Base-by-base conservation (phyloP, 2,329 filamentous ascomycete species). In the Coniochaeta ligniaria region DNA sequence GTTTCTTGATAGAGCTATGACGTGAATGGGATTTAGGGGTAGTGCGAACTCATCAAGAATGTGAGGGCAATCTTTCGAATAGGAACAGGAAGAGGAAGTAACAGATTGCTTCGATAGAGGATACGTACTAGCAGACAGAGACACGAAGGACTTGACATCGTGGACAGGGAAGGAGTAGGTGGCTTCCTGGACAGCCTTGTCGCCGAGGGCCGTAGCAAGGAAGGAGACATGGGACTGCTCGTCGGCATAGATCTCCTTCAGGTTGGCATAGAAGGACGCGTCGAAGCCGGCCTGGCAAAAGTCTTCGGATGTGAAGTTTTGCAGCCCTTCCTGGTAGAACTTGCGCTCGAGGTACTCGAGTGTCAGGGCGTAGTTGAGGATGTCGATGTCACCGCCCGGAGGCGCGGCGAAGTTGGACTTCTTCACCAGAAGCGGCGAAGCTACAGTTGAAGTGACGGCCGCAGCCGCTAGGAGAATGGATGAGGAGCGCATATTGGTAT, bases 301-400 rank as follows among this genome's bases (percentile, higher is more conserved):
- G 24, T 57, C 56, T 0, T 16, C 11, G 5, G 9, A 31, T 31
- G 77, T 79, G 75, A 82, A 89, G 66, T 84, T 85, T 61, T 75
- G 70, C 5, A 89, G 75, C 41, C 81, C 86, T 57, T 86, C 69
- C 41, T 76, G 73, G 73, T 90, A 90, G 74, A 89, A 89, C 60
- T 76, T 78, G 63, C 83, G 75, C 73, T 90, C 87, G 33, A 84
- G 78, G 60, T 82, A 77, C 71, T 85, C 82, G 6, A 84, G 77
- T 1, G 77, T 76, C 24, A 80, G 69, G 22, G 78, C 78, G 58
- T 54, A 54, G 47, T 54, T 54, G 24, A 54, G 47, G 47, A 54
- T 54, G 24, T 54, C 47, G 28, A 43, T 22, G n/a, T 43, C 41
- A 17, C 20, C 45, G 9, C 45, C 45, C 24, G 45, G 16, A 50